These are phyloP conservation scores for Lippia alba DNA, from an alignment of 305 asterid species.

Conservation along the genomic window DNA sequence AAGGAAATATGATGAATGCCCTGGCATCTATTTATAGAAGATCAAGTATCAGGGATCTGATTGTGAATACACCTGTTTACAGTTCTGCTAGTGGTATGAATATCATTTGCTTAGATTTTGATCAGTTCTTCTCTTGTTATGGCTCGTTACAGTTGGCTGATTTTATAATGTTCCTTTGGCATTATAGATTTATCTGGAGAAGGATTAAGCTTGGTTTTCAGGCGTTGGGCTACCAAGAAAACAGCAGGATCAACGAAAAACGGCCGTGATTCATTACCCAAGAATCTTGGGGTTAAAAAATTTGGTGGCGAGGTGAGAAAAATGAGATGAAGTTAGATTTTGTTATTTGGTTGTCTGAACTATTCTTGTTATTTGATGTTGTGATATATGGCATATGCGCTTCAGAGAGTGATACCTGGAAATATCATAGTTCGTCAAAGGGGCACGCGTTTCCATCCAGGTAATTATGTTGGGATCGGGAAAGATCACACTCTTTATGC, in stretches of 20 bases:
- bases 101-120: constrained; percentile 1
- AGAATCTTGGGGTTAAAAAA: constrained; percentile 92
- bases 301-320: too few relatives aligned
- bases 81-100: constrained; percentile 62
- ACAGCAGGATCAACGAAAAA: constrained; percentile 93
- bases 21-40: constrained; percentile 63
- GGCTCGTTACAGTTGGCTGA: background rate
- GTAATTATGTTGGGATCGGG: too few relatives aligned
- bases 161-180: background rate
- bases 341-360: too few relatives aligned
- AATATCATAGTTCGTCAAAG: too few relatives aligned
- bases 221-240: constrained; percentile 91
- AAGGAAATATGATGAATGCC: constrained; percentile 52
- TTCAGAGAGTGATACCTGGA: too few relatives aligned
- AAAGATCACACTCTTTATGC: too few relatives aligned
- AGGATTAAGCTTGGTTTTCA: constrained; percentile 78
- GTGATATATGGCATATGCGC: too few relatives aligned
- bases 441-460: too few relatives aligned
- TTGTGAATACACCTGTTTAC: constrained; percentile 56
- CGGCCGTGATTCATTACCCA: constrained; percentile 87
- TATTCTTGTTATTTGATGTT: too few relatives aligned
- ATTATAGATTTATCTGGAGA: constrained; percentile 64
- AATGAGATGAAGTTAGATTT: too few relatives aligned
- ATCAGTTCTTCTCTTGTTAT: too few relatives aligned
- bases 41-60: constrained; percentile 62